Conservation (phyloP, 2,329 filamentous ascomycete genomes). For the Microsporum audouinii region DNA sequence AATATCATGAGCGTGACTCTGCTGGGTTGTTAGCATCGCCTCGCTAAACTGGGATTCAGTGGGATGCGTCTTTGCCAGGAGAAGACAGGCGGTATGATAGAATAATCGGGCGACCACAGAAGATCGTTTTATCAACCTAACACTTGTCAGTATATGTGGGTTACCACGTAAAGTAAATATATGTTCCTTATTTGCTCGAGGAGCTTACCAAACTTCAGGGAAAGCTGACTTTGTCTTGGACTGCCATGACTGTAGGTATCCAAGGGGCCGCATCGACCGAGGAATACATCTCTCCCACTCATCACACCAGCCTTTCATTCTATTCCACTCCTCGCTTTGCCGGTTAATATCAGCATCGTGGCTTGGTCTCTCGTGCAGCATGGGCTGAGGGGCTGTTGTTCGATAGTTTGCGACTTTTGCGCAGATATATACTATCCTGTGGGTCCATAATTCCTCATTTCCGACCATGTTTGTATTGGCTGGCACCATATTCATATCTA, state of each 20-base stretch:
- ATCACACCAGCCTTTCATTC: slow-evolving; percentile 69
- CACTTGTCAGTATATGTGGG: slow-evolving; percentile 1
- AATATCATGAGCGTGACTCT: slow-evolving; percentile 68
- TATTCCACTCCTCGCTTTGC: slow-evolving; percentile 64
- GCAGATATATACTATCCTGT: slow-evolving; percentile 77
- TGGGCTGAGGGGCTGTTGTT: slow-evolving; percentile 53
- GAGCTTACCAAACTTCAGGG: slow-evolving; percentile 67
- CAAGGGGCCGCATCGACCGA: slow-evolving; percentile 75
- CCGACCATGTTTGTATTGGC: slow-evolving; percentile 44
- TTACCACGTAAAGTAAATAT: neutral
- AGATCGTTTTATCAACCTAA: slow-evolving; percentile 67
- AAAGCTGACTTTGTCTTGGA: slow-evolving; percentile 62
- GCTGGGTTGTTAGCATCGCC: slow-evolving; percentile 59
- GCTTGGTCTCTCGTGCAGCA: slow-evolving; percentile 44
- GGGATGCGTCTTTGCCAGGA: slow-evolving; percentile 72
- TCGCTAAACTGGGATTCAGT: slow-evolving; percentile 46
- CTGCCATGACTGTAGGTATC: slow-evolving; percentile 58
- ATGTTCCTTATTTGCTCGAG: neutral
- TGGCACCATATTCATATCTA: slow-evolving; percentile 62
- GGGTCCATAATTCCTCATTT: slow-evolving; percentile 73
- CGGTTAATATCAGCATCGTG: slow-evolving; percentile 54
- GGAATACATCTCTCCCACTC: slow-evolving; percentile 70
- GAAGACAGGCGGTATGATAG: slow-evolving; percentile 75
- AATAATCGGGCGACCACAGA: slow-evolving; percentile 74
- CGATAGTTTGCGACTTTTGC: slow-evolving; percentile 81